These are phyloP conservation scores for Penicillium sp. DNA, from an alignment of 2,329 filamentous ascomycete species.

Conservation along the genomic window DNA sequence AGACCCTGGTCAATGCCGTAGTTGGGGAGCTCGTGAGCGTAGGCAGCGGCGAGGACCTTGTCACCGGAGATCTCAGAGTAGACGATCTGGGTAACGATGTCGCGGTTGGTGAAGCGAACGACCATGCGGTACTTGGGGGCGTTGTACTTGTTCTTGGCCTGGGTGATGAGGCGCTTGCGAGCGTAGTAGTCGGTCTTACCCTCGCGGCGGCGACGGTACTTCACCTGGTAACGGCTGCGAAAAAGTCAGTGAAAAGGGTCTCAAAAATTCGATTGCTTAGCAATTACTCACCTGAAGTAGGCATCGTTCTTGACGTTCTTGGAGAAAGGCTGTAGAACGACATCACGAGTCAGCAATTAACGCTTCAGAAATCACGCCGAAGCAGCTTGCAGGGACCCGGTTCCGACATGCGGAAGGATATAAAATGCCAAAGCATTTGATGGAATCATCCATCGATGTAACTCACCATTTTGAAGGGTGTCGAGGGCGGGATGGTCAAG, in stretches of 20 bases:
- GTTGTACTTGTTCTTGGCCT: conserved; percentile 99
- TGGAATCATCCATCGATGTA: conserved; percentile 29
- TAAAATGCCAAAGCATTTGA: conserved; percentile 16
- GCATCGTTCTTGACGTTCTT: conserved; percentile 97
- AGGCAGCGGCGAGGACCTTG: conserved; percentile 92
- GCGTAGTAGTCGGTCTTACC: conserved; percentile 99
- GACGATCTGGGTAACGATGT: conserved; percentile 98
- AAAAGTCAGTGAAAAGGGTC: conserved; percentile 15
- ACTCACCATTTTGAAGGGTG: conserved; percentile 51
- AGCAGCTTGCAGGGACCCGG: conserved; percentile 97
- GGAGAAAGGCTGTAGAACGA: conserved; percentile 72
- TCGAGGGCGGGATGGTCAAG: conserved; percentile 37
- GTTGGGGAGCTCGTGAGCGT: conserved; percentile 95
- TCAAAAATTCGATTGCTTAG: background rate
- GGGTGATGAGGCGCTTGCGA: conserved; percentile 98
- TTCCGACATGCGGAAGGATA: conserved; percentile 21
- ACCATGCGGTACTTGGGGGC: conserved; percentile 99
- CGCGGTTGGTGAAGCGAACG: conserved; percentile 98
- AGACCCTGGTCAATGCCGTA: conserved; percentile 98
- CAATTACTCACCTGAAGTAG: conserved; percentile 85
- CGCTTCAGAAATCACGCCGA: conserved; percentile 93
- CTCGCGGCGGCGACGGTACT: conserved; percentile 95
- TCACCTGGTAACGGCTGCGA: conserved; percentile 93
- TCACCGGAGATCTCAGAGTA: conserved; percentile 94
- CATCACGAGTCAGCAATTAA: conserved; percentile 98